Evolutionary conservation across 1,284 basidiomycete genomes (phyloP), one percentile per base, ranked within the genome.

Genomic region (Lentinula novae-zelandiae): DNA sequence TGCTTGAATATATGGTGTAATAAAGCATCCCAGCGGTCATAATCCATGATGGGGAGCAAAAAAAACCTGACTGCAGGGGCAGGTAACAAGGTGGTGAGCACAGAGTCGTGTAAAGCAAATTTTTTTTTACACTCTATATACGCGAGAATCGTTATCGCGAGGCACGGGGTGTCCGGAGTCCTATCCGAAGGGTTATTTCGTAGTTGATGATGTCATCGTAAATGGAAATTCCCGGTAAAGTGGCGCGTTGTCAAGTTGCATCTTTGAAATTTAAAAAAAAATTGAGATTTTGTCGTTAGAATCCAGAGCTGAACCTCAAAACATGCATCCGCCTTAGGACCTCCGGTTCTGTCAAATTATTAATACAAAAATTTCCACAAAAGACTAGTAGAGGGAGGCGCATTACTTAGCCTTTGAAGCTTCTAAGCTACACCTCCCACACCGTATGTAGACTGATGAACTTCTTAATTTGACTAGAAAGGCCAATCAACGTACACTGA

Each of bases 1-100:
- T 87, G 75, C 42, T 73, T 72, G 66, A 80, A 81, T 61, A 81
- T 74, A 72, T 78, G 78, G 70, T 80, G 79, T 33, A 81, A 74
- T 62, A 81, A 73, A 42, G 80, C 80, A 68, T 81, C 80, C 72
- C 78, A 80, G 61, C 79, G 72, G 75, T 82, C 80, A 73, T 81
- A 81, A 70, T 82, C 79, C 80, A 82, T 82, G 59, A 57, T 46
- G 27, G 13, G 33, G 34, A 31, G 49, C 15, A 40, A 68, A 51
- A 51, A 7, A 51, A 22, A 8, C 44, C n/a, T 15, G n/a, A 46
- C 44, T 20, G 44, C 44, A 46, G 17, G 44, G 22, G 36, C 36
- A 46, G 44, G 17, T 20, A n/a, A 46, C 44, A 46, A 46, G 17
- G 8, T 17, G 44, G 44, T 22, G 44, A 46, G 44, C 20, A 20